A percentile compares a stretch with the other conserved stretches of the same genome.
Conservation (phyloP, 192 early-diverging fungal species). For the Linnemannia elongata region DNA sequence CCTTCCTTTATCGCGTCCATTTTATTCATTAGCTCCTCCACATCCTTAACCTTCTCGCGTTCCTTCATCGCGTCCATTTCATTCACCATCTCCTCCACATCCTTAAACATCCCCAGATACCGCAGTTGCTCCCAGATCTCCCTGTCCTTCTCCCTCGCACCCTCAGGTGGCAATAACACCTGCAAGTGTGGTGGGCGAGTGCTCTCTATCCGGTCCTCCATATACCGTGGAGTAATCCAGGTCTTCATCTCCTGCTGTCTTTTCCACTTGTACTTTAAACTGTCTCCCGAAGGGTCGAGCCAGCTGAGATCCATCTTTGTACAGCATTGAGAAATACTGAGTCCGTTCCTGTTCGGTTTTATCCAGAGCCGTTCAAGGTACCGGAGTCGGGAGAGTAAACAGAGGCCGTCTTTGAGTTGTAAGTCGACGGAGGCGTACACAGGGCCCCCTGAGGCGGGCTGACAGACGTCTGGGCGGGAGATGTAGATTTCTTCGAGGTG, state of each 20-base stretch:
- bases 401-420: neutral
- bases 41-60: too few species aligned
- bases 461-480: neutral
- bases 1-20: too few species aligned
- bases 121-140: neutral
- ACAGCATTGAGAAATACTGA: neutral
- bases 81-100: neutral
- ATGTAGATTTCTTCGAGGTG: neutral
- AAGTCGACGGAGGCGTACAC: neutral
- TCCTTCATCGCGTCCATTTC: neutral
- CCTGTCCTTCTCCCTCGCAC: neutral
- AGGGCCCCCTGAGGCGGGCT: neutral
- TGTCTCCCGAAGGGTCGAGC: neutral
- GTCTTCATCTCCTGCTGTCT: neutral
- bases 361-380: neutral
- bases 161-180: neutral
- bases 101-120: neutral
- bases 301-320: neutral
- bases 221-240: neutral
- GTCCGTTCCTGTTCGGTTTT: neutral
- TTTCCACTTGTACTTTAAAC: neutral
- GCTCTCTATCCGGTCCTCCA: neutral
- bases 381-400: neutral
- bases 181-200: neutral
- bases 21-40: too few species aligned